Percentiles rank a stretch among this genome's conserved stretches.
These are phyloP conservation scores for Sherardia arvensis DNA, from an alignment of 257 asterid species.

Conservation along the genomic window DNA sequence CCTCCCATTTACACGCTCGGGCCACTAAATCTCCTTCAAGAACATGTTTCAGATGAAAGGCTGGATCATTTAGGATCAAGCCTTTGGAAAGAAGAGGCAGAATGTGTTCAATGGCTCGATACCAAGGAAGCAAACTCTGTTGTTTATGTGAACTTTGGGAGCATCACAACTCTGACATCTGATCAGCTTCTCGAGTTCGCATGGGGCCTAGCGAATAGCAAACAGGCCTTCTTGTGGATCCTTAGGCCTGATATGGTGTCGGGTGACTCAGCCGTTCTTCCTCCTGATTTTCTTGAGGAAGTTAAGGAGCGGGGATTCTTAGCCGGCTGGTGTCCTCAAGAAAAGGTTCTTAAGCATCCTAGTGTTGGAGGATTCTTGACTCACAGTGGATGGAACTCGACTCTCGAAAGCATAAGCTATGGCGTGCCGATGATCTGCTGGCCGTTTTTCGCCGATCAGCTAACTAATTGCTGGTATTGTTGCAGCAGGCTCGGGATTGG, in stretches of 20 bases:
- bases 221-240: background rate
- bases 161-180: background rate
- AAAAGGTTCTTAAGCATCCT: background rate
- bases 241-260: background rate
- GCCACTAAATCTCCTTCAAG: background rate
- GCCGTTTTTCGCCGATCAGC: background rate
- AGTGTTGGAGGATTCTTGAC: background rate
- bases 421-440: background rate
- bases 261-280: background rate
- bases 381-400: background rate
- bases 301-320: background rate
- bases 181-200: background rate
- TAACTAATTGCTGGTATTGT: background rate
- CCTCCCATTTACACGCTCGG: background rate
- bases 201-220: background rate
- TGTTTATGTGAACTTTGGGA: background rate
- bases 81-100: background rate
- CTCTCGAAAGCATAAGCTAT: background rate
- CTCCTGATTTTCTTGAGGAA: background rate
- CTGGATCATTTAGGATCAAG: background rate
- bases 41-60: background rate
- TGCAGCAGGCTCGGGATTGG: background rate
- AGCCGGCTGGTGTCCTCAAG: background rate
- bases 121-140: background rate
- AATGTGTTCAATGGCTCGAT: background rate